Percentiles rank a stretch among this genome's conserved stretches.
Evolutionary conservation across 768 basidiomycete genomes (phyloP).

Genomic region (Cubamyces sp.): DNA sequence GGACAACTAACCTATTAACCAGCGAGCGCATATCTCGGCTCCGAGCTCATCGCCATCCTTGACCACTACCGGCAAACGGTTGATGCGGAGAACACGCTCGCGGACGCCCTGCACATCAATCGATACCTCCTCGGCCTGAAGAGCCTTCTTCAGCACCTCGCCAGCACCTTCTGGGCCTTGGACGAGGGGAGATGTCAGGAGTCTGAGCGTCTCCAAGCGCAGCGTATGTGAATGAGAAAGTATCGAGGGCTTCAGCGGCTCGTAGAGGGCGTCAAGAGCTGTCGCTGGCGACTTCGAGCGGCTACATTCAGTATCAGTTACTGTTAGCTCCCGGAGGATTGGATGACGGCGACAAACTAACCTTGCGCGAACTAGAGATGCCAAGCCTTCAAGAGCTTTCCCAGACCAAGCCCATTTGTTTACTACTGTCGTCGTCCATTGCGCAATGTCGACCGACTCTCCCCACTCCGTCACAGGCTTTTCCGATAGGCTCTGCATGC

Average conservation of each 20-base stretch:
- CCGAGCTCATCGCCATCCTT: conserved; percentile 56
- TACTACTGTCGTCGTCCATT: conserved; percentile 52
- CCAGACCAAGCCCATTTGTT: conserved; percentile 63
- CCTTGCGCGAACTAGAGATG: conserved; percentile 51
- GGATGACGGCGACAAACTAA: conserved; percentile 30
- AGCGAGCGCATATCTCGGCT: conserved; percentile 67
- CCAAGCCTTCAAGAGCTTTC: conserved; percentile 57
- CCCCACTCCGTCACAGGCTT: conserved; percentile 51
- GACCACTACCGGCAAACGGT: conserved; percentile 67
- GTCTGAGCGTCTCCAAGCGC: conserved; percentile 64
- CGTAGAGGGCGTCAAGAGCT: conserved; percentile 55
- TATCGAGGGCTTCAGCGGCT: conserved; percentile 54
- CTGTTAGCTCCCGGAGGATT: neutral
- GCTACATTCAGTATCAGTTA: neutral
- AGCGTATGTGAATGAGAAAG: conserved; percentile 73
- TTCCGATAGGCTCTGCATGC: conserved; percentile 55
- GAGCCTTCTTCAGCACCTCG: conserved; percentile 65
- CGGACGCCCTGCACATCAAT: conserved; percentile 81
- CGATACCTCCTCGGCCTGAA: conserved; percentile 81
- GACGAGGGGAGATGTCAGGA: conserved; percentile 61
- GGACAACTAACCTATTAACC: conserved; percentile 66
- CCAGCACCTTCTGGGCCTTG: conserved; percentile 45
- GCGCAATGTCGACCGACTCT: conserved; percentile 46
- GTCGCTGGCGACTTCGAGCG: conserved; percentile 4
- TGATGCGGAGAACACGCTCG: conserved; percentile 81